Base-by-base conservation (phyloP, 768 basidiomycete species). In the Kondoa malvinella region DNA sequence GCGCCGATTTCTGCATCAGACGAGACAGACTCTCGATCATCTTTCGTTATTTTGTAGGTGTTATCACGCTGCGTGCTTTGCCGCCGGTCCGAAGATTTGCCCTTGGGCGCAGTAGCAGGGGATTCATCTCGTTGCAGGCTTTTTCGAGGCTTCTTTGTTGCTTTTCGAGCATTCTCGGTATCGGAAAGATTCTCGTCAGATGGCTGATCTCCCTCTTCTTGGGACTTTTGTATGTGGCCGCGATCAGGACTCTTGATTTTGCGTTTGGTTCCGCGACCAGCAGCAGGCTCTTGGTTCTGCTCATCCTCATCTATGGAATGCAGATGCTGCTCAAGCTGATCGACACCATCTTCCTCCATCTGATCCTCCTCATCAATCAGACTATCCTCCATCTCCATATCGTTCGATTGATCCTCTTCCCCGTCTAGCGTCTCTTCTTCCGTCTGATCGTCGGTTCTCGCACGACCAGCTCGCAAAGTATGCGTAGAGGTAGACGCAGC, bases 41-140 rank as follows among this genome's bases (percentile, higher is more conserved):
- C n/a, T n/a, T n/a, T n/a, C n/a, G 59, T 66, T 29, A 59, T 63
- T 15, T 67, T 60, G 16, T 34, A 71, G 1, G 57, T 64, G 40
- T 70, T 68, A 16, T 58, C 68, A 12, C 50, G 62, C 34, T 71
- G 72, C 32, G 67, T 60, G 34, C 67, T 57, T 50, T 71, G 73
- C 59, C 29, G 56, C 31, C 64, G 50, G 16, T 17, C 60, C 26
- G 29, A 25, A 25, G 50, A 14, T 14, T 14, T 25, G 50, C 50
- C 50, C 57, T 59, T 59, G 57, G 57, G 30, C 12, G 57, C 57
- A 4, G 57, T 21, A 21, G 57, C 4, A 29, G 25, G 57, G 57
- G 57, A 8, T 50, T 50, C 40, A 21, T 21, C 12, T 8, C 12
- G 21, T 50, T 8, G 40, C 21, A 50, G 21, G 40, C 40, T 50